Conservation (phyloP, 2,329 filamentous ascomycete genomes). For the Hypomyces rosellus region DNA sequence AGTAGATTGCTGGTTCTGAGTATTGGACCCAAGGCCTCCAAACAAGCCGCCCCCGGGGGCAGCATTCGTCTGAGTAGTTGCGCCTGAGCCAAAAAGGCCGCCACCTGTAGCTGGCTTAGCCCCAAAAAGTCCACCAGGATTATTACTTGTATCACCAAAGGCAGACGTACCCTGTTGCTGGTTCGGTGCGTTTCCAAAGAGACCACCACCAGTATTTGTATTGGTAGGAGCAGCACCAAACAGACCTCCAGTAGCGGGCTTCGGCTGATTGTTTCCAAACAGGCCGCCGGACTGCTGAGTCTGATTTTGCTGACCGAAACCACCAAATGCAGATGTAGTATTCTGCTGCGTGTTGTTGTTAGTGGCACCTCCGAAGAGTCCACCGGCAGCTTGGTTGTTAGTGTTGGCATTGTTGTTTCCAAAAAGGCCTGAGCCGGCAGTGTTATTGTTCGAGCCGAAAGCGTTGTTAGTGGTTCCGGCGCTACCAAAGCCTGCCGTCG, state of each 20-base stretch:
- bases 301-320: constrained; percentile 32
- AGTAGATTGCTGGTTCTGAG: constrained; percentile 31
- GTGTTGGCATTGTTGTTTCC: constrained; percentile 22
- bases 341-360: constrained; percentile 27
- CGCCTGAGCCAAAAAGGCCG: constrained; percentile 35
- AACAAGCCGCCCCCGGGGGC: constrained; percentile 38
- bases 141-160: constrained; percentile 26
- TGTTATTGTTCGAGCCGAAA: constrained; percentile 27
- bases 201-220: constrained; percentile 32
- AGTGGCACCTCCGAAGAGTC: constrained; percentile 36
- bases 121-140: constrained; percentile 35
- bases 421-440: constrained; percentile 32
- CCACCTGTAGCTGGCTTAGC: constrained; percentile 30
- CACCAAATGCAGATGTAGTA: constrained; percentile 21
- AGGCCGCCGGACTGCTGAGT: constrained; percentile 32
- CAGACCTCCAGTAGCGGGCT: constrained; percentile 27
- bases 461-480: constrained; percentile 25
- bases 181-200: constrained; percentile 39
- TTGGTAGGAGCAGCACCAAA: constrained; percentile 27
- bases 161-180: constrained; percentile 35
- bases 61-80: constrained; percentile 28
- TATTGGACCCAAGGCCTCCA: constrained; percentile 31
- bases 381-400: constrained; percentile 21
- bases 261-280: constrained; percentile 41
- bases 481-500: constrained; percentile 16